Percentiles rank a stretch among this genome's conserved stretches.
These are phyloP conservation scores for Pyricularia sp. DNA, from an alignment of 2,329 filamentous ascomycete species.

Conservation along the genomic window DNA sequence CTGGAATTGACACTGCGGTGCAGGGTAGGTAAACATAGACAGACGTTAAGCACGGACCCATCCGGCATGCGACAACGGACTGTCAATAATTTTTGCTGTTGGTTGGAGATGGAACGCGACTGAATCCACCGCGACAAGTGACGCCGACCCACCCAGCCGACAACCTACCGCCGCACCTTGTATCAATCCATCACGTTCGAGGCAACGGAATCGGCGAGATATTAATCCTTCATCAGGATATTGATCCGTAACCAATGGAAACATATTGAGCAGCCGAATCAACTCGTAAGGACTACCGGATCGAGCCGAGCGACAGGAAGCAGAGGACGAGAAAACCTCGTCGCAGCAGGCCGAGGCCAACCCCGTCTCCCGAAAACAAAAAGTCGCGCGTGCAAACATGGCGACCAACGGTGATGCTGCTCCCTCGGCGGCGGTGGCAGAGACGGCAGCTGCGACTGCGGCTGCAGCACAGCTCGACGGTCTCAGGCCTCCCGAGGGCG, in stretches of 20 bases:
- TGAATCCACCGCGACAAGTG: background rate
- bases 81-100: background rate
- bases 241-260: background rate
- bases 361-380: background rate
- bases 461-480: constrained; percentile 46
- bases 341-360: background rate
- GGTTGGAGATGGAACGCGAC: background rate
- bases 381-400: background rate
- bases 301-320: background rate
- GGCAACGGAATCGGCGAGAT: background rate
- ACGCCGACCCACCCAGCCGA: background rate
- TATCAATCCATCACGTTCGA: background rate
- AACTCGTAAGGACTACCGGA: background rate
- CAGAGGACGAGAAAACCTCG: background rate
- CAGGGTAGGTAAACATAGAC: background rate
- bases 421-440: background rate
- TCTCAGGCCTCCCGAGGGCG: constrained; percentile 69
- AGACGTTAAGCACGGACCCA: background rate
- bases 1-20: background rate
- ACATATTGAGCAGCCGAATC: background rate
- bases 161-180: background rate
- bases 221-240: background rate
- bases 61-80: background rate
- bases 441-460: constrained; percentile 29
- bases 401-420: constrained; percentile 39